phyloP scores from a whole-genome alignment of 352 stramenopile species.

The Globisporangium irregulare region DNA sequence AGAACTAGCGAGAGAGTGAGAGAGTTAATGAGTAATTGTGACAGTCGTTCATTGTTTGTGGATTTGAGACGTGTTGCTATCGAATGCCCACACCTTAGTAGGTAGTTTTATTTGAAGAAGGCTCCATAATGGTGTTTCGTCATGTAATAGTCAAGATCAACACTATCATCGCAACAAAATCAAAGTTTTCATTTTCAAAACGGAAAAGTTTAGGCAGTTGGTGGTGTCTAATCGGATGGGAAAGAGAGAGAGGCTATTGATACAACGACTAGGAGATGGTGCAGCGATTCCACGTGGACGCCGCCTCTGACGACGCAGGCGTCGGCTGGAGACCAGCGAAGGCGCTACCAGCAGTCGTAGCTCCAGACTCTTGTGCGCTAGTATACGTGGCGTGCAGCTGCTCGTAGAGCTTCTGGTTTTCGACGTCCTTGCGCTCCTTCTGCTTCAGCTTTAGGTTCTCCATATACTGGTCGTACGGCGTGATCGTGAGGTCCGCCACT shows the following conservation, averaged over 20 bases:
- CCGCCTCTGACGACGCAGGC: conserved; percentile 17
- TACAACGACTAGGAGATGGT: conserved; percentile 48
- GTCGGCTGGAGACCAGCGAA: conserved; percentile 17
- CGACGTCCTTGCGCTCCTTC: conserved; percentile 25
- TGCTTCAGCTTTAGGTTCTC: conserved; percentile 26
- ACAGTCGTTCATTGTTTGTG: not conserved
- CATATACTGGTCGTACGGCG: conserved; percentile 53
- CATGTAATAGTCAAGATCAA: no score
- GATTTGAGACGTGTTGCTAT: no score
- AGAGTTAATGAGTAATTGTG: not conserved
- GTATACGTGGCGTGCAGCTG: conserved; percentile 18
- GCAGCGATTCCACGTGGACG: conserved; percentile 49
- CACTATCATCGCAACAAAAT: not conserved
- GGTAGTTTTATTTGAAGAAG: no score
- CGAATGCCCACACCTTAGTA: no score
- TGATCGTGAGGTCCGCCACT: conserved; percentile 38
- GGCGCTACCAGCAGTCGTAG: not conserved
- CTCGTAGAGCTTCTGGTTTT: conserved; percentile 32
- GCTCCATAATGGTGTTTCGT: no score
- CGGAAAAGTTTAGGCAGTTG: not conserved
- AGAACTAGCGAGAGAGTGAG: not conserved
- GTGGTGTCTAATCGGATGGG: not conserved
- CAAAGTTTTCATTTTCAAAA: conserved; percentile 8
- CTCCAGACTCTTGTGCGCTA: conserved; percentile 9
- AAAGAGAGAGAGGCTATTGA: conserved; percentile 1